Base-by-base conservation (phyloP, 73 alveolate genomes). In the Paramecium caudatum region DNA sequence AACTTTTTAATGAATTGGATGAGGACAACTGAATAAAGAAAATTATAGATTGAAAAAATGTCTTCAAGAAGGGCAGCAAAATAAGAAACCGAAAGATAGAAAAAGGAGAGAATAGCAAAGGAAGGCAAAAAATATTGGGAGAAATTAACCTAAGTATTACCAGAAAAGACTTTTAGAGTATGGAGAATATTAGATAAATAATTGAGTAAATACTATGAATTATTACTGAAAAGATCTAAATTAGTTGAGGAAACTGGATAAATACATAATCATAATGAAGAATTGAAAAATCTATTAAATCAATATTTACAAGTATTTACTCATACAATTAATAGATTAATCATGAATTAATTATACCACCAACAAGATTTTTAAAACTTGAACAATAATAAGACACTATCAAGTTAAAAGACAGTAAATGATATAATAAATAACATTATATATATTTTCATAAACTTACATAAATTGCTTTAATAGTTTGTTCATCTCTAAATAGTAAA, bases 241-340 rank as follows among this genome's bases (percentile, higher is more conserved):
- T 70, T 96, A 47, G 94, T 96, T 30, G 99, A 96, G 46, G 99
- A 96, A 87, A 96, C 99, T 82, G 98, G 99, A n/a, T 91, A 94
- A 65, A 61, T 96, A 13, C 97, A 96, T 82, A 95, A 96, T 82
- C 95, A 96, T 90, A 96, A 96, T 78, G 99, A 96, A 83, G 99
- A 96, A 69, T 83, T 95, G 43, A 96, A 96, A 93, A 91, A 96
- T 15, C 83, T 96, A 12, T 50, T 96, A 90, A 95, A 96, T 87
- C 94, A 96, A 92, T 96, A 96, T 90, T 49, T 96, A 50, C 96
- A 96, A 69, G 99, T 97, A 47, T 41, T n/a, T 21, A n/a, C 25
- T 21, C 27, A 7, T 25, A 5, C 3, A 49, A 50, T 16, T 27
- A 27, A n/a, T 37, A 97, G 91, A 97, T 96, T 46, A 95, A 96